Evolutionary conservation across 176 grass and related monocot genomes (phyloP).

Genomic region (Neostapfia colusana): DNA sequence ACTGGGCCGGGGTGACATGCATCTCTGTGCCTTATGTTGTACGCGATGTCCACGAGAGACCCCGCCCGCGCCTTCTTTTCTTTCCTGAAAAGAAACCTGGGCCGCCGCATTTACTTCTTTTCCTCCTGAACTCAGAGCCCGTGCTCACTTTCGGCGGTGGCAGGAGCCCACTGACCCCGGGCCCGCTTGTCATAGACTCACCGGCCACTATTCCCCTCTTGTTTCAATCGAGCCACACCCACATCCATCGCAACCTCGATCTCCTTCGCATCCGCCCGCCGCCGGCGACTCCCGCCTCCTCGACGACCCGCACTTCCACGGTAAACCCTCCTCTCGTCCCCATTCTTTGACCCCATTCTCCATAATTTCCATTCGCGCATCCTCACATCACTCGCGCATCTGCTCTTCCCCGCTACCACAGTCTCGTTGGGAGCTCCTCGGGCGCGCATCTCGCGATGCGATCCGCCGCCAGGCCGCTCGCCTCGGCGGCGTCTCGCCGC

Average conservation of each 20-base stretch:
- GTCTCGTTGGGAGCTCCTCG: background rate
- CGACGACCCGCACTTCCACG: conserved; percentile 25
- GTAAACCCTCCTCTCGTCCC: conserved; percentile 24
- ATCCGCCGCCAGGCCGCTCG: conserved; percentile 27
- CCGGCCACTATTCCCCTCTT: background rate
- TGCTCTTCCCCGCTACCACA: conserved; percentile 28
- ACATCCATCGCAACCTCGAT: conserved; percentile 13
- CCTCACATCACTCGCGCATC: conserved; percentile 44
- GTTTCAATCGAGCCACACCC: background rate
- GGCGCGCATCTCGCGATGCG: conserved; percentile 26
- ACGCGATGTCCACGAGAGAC: no score
- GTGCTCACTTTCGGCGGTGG: background rate
- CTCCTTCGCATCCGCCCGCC: conserved; percentile 34
- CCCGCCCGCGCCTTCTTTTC: no score
- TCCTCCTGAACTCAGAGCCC: no score
- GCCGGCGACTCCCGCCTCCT: conserved; percentile 35
- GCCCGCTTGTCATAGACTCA: background rate
- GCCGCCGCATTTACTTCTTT: no score
- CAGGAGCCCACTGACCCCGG: background rate
- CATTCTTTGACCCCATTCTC: background rate
- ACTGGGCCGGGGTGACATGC: no score
- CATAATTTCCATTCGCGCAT: background rate
- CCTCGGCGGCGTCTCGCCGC: background rate
- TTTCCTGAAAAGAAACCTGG: no score
- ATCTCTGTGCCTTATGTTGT: no score